These are phyloP conservation scores for Inga leiocalycina DNA, from an alignment of 306 rosid species.

Conservation along the genomic window DNA sequence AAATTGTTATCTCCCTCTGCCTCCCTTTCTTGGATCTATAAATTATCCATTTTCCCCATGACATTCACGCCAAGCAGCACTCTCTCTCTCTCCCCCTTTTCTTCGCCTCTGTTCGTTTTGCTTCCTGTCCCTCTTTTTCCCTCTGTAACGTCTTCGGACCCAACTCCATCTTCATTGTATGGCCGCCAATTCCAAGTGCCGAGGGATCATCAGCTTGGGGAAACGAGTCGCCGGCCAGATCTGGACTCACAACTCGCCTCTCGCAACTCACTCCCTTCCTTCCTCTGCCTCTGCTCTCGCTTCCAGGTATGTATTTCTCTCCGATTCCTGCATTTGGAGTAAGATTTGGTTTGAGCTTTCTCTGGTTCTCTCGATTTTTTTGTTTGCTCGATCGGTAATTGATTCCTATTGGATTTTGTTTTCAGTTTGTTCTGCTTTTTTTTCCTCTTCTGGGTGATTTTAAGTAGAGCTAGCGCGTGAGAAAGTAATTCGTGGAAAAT, in stretches of 20 bases:
- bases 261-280: conserved; percentile 15
- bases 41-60: not conserved
- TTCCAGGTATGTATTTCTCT: conserved; percentile 40
- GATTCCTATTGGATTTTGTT: not conserved
- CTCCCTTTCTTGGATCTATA: not conserved
- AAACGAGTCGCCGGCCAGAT: conserved; percentile 69
- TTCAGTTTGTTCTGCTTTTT: not conserved
- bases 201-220: conserved; percentile 73
- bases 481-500: not conserved
- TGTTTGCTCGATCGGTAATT: not conserved
- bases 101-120: too few relatives aligned
- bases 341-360: not conserved
- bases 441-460: not conserved
- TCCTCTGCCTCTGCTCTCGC: conserved; percentile 33
- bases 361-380: not conserved
- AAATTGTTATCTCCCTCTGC: too few relatives aligned
- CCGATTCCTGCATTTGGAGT: not conserved
- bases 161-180: conserved; percentile 49
- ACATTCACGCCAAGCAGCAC: not conserved
- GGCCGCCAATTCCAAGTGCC: conserved; percentile 92
- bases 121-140: not conserved
- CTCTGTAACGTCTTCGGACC: not conserved
- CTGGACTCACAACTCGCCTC: conserved; percentile 48
- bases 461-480: not conserved
- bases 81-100: not conserved